Evolutionary conservation across 768 basidiomycete genomes (phyloP), one percentile per base, ranked within the genome.

Genomic region (Auriscalpium orientale): DNA sequence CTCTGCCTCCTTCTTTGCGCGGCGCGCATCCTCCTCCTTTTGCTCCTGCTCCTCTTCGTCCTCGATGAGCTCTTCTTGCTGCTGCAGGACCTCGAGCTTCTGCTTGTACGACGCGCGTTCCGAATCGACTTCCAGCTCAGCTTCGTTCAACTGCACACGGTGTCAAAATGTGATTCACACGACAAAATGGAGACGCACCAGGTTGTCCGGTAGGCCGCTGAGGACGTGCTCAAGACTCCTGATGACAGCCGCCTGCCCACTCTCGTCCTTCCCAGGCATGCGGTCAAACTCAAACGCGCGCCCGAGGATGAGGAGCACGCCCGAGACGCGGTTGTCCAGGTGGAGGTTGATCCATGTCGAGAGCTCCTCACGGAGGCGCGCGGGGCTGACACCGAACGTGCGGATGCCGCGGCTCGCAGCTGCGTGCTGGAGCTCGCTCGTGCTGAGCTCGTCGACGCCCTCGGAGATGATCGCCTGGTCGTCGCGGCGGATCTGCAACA

Each of bases 51-150:
- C 97, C 61, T 94, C 84, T 72, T 99, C 97, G 69, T 99, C 97
- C 67, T 99, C 95, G 67, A 99, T 99, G 58, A 99, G 91, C 70
- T 99, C 97, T 68, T 99, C 91, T 71, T 99, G 97, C 65, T 99
- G 91, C 64, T 97, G 92, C 67, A 99, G 74, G 22, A 99, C 95
- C 60, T 98, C 97, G 54, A 99, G 81, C 72, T 95, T 97, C 77
- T 98, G 91, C 76, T 97, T 95, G 80, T 97, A 98, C 65, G 85
- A 91, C 20, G 93, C 92, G 51, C 87, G 87, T 43, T 95, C 95
- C 21, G 87, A 90, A 62, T 94, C 91, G 21, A 98, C 95, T 70
- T 95, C 91, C 50, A 98, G 80, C 68, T 98, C 97, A 9, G 97
- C 92, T 76, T 98, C 97, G 70, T 90, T 98, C 46, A 98, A 80